These are phyloP conservation scores for Fusarium longipes DNA, from an alignment of 2,329 filamentous ascomycete genomes.

Conservation along the genomic window DNA sequence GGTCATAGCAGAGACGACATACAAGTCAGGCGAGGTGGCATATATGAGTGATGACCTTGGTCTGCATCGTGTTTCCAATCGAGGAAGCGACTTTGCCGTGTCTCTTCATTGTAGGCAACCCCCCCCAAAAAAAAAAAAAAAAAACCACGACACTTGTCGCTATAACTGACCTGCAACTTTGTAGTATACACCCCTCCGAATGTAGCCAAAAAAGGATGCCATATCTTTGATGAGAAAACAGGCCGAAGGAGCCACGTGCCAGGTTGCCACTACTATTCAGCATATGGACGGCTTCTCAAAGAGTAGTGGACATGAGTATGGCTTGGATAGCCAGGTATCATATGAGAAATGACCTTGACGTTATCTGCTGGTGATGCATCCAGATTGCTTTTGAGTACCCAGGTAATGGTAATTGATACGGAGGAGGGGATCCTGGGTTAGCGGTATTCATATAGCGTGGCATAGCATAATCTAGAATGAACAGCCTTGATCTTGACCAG, in stretches of 20 bases:
- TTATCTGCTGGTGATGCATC: conserved; percentile 7
- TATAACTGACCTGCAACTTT: conserved; percentile 47
- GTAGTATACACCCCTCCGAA: conserved; percentile 88
- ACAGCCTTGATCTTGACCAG: conserved; percentile 24
- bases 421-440: not conserved
- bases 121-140: too few relatives aligned
- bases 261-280: conserved; percentile 78
- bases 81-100: conserved; percentile 79
- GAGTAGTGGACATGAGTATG: conserved; percentile 40
- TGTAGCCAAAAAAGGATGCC: conserved; percentile 82
- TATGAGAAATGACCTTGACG: conserved; percentile 39
- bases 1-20: conserved; percentile 74
- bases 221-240: conserved; percentile 82
- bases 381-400: conserved; percentile 12
- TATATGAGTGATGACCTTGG: conserved; percentile 95
- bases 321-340: conserved; percentile 14
- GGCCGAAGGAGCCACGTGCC: conserved; percentile 78
- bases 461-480: conserved; percentile 25
- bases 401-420: conserved; percentile 3
- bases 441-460: conserved; percentile 17
- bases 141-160: conserved; percentile 47
- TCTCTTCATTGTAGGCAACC: conserved; percentile 76
- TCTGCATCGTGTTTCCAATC: conserved; percentile 84
- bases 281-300: conserved; percentile 63
- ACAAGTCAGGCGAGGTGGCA: conserved; percentile 78